Conservation (phyloP, 2,329 filamentous ascomycete genomes). For the Nemania diffusa region DNA sequence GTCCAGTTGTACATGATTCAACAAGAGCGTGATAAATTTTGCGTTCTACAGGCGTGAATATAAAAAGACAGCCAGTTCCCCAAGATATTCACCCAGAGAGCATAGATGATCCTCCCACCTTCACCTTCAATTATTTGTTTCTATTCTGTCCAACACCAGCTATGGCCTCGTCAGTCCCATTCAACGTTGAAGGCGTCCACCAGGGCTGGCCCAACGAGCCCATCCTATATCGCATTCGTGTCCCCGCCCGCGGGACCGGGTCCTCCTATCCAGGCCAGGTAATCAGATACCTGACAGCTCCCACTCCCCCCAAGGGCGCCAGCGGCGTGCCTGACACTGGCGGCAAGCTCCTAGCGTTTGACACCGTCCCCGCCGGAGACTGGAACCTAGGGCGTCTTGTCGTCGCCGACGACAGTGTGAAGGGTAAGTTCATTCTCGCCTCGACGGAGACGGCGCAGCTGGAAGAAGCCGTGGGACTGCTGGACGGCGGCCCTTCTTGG, state of each 20-base stretch:
- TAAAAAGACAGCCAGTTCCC: conserved; percentile 5
- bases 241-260: conserved; percentile 9
- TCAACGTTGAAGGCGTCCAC: conserved; percentile 4
- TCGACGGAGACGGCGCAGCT: conserved; percentile 12
- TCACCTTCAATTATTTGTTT: neutral
- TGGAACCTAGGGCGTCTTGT: conserved; percentile 17
- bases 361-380: conserved; percentile 14
- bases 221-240: conserved; percentile 18
- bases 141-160: neutral
- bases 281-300: conserved; percentile 3
- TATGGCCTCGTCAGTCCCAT: conserved; percentile 12
- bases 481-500: conserved; percentile 1
- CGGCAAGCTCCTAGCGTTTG: conserved; percentile 9
- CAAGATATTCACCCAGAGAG: neutral
- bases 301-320: conserved; percentile 11
- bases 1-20: too few relatives aligned
- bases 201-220: conserved; percentile 16
- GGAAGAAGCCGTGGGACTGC: conserved; percentile 9
- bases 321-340: neutral
- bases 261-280: neutral
- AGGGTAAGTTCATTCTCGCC: conserved; percentile 16
- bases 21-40: neutral
- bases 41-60: conserved; percentile 1
- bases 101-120: conserved; percentile 1
- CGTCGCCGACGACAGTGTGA: neutral